phyloP scores from a whole-genome alignment of 768 basidiomycete genomes.

The Collybiopsis luxurians region DNA sequence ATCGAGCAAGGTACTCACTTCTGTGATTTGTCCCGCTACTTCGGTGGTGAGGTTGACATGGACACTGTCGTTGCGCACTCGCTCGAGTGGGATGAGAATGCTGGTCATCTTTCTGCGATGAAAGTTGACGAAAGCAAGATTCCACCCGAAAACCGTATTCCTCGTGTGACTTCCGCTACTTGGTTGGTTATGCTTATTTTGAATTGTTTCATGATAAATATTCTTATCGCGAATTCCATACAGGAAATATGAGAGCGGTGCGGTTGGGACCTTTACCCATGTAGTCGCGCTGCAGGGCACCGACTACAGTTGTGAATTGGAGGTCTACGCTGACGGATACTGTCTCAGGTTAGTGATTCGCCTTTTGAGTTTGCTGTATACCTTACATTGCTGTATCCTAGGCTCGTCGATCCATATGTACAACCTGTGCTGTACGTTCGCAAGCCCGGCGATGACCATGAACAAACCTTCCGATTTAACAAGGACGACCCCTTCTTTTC shows the following conservation, averaged over 20 bases:
- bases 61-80: constrained; percentile 79
- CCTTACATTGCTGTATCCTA: constrained; percentile 24
- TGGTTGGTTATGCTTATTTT: constrained; percentile 50
- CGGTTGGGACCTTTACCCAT: constrained; percentile 90
- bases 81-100: constrained; percentile 88
- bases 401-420: constrained; percentile 91
- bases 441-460: constrained; percentile 75
- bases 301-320: constrained; percentile 93
- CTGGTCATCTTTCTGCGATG: constrained; percentile 81
- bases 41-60: constrained; percentile 94
- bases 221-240: too few species aligned
- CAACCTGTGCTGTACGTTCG: constrained; percentile 86
- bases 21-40: constrained; percentile 95
- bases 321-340: constrained; percentile 93
- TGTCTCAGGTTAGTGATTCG: constrained; percentile 59
- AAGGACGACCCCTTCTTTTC: constrained; percentile 95
- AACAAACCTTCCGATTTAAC: constrained; percentile 66
- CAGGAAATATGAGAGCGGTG: constrained; percentile 95
- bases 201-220: constrained; percentile 2
- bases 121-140: constrained; percentile 83
- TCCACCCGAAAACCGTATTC: constrained; percentile 84
- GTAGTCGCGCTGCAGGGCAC: constrained; percentile 88
- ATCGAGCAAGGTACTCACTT: constrained; percentile 96
- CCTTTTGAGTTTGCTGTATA: constrained; percentile 9
- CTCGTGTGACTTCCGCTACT: constrained; percentile 87